Evolutionary conservation across 805 yeast genomes (phyloP), one percentile per base, ranked within the genome.

Genomic region (Myxozyma vanderwaltii): DNA sequence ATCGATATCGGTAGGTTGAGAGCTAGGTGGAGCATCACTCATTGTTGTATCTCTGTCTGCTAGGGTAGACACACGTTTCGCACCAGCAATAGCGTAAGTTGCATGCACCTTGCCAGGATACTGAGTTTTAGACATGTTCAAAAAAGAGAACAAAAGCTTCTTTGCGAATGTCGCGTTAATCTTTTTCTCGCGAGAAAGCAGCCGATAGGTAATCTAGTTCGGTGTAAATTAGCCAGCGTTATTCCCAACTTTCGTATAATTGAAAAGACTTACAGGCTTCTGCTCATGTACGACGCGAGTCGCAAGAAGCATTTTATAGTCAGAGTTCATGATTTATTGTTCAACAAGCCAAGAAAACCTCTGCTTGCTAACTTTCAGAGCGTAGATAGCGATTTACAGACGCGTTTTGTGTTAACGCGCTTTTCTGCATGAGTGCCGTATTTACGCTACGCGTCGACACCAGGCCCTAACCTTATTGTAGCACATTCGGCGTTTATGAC

Each of bases 121-220:
- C 7, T 33, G 38, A 12, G 47, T 38, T 21, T 35, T 40, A 4
- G 63, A 21, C 5, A 54, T 15, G 3, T 21, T 6, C 38, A 60
- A 48, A 36, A 62, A 62, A 29, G 60, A 46, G 51, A 48, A 59
- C 12, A 62, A 55, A n/a, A 21, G 27, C 29, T 47, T 36, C 45
- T 62, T 62, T 12, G 64, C 58, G 2, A 51, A 35, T 1, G 51
- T 31, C 2, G 40, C 27, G 29, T 60, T 52, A 26, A 62, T 36
- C 17, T 38, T 35, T 24, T 51, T 23, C 24, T 62, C 63, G 29
- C 65, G 57, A 39, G 63, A 43, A 19, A 62, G 53, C 6, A 62
- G 48, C n/a, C 58, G 39, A 36, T 44, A 62, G 17, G 65, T 59
- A 15, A 62, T 54, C 65, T 62, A 46, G 15, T 36, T 13, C 23